Percentiles rank a stretch among this genome's conserved stretches.
These are phyloP conservation scores for Capronia coronata DNA, from an alignment of 2,329 filamentous ascomycete genomes.

Conservation along the genomic window DNA sequence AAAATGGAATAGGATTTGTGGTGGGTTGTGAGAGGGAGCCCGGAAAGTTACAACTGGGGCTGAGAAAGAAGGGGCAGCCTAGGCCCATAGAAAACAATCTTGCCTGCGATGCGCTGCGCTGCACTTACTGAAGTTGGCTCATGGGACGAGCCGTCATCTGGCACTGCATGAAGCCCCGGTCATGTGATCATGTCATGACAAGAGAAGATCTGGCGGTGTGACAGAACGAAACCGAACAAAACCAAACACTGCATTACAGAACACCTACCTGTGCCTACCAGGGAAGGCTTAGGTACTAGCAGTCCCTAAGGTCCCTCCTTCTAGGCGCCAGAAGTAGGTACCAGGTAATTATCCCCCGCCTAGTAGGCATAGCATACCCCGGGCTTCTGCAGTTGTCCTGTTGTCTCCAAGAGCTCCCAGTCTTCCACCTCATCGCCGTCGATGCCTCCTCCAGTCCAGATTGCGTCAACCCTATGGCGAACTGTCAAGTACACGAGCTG, in stretches of 20 bases:
- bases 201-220: neutral
- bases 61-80: no score
- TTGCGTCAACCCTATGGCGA: neutral
- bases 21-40: neutral
- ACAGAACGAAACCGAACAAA: neutral
- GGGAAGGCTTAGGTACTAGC: no score
- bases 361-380: no score
- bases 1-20: no score
- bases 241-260: neutral
- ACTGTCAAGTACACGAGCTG: no score
- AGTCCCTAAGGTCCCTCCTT: no score
- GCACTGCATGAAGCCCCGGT: neutral
- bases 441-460: neutral
- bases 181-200: conserved; percentile 2
- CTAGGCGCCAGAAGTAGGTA: no score
- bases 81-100: no score
- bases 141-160: neutral
- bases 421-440: neutral
- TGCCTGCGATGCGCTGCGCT: neutral
- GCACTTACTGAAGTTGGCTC: neutral
- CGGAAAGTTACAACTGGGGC: no score
- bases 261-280: no score
- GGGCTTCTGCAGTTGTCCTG: no score
- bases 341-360: no score
- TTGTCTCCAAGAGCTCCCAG: neutral